Evolutionary conservation across 139 green algal genomes (phyloP).

Genomic region (Ettlia oleoabundans): DNA sequence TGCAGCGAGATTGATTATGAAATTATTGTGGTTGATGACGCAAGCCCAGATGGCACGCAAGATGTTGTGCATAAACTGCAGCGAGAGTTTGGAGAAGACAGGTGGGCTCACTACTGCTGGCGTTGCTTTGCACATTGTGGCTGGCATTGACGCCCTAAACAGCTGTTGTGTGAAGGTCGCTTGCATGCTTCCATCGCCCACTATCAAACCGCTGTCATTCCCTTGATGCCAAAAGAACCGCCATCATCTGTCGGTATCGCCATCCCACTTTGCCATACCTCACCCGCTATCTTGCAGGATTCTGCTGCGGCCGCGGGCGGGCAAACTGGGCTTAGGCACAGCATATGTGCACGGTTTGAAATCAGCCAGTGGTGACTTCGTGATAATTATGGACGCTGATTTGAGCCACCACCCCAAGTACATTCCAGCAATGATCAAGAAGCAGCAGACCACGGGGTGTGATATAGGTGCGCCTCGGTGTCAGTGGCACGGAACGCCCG

Average conservation of each 20-base stretch:
- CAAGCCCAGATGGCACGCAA: conserved; percentile 92
- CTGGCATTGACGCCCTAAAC: too few species aligned
- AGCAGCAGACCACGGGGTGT: conserved; percentile 65
- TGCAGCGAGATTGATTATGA: conserved; percentile 77
- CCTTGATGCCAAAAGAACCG: background rate
- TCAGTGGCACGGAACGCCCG: too few species aligned
- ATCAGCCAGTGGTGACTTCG: conserved; percentile 72
- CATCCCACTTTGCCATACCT: too few species aligned
- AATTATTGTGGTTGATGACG: conserved; percentile 95
- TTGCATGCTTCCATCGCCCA: too few species aligned
- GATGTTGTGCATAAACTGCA: conserved; percentile 76
- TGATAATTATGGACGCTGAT: conserved; percentile 98
- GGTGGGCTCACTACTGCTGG: conserved; percentile 35
- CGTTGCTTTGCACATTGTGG: background rate
- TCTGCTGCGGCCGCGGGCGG: conserved; percentile 61
- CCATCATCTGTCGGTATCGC: background rate
- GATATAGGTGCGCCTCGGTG: conserved; percentile 44
- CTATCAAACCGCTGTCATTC: too few species aligned
- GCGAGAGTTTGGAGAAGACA: conserved; percentile 66
- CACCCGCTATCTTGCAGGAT: too few species aligned
- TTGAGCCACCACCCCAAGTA: conserved; percentile 95
- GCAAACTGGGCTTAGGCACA: conserved; percentile 87
- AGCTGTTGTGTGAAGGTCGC: too few species aligned
- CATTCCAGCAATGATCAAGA: conserved; percentile 60
- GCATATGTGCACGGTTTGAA: conserved; percentile 81